A percentile compares a stretch with the other conserved stretches of the same genome.
phyloP scores from a whole-genome alignment of 1,284 basidiomycete species.

The Rhizoctonia solani region DNA sequence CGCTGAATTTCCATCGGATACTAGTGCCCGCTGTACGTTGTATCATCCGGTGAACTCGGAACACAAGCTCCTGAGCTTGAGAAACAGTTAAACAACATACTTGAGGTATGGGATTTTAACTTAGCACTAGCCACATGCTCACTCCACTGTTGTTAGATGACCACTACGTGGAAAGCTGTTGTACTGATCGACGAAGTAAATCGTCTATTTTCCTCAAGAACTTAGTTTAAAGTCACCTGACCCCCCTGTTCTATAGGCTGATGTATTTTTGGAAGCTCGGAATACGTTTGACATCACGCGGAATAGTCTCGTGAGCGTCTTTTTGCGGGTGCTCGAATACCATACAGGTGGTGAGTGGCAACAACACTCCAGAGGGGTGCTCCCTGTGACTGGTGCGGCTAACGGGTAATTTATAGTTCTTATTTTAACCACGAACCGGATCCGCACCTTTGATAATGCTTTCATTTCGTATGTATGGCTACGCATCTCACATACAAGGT shows the following conservation, averaged over 20 bases:
- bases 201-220: neutral
- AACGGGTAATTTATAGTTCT: slow-evolving; percentile 46
- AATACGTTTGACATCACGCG: slow-evolving; percentile 62
- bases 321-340: slow-evolving; percentile 64
- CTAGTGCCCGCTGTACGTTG: slow-evolving; percentile 56
- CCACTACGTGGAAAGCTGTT: slow-evolving; percentile 65
- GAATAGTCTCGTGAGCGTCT: slow-evolving; percentile 68
- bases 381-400: neutral
- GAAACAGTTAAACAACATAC: slow-evolving; percentile 50
- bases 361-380: neutral
- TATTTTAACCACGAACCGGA: slow-evolving; percentile 69
- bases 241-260: slow-evolving; percentile 45
- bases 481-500: neutral
- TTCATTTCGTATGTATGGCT: slow-evolving; percentile 50
- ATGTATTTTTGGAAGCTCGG: slow-evolving; percentile 66
- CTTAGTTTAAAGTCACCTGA: neutral
- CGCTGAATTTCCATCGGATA: neutral
- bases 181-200: slow-evolving; percentile 60
- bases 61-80: slow-evolving; percentile 54
- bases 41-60: slow-evolving; percentile 62
- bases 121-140: neutral
- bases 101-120: slow-evolving; percentile 44
- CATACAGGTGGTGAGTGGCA: slow-evolving; percentile 53
- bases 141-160: slow-evolving; percentile 46
- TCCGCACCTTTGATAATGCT: slow-evolving; percentile 65